Base-by-base conservation (phyloP, 495 filamentous ascomycete genomes). In the Penicillium canariense region DNA sequence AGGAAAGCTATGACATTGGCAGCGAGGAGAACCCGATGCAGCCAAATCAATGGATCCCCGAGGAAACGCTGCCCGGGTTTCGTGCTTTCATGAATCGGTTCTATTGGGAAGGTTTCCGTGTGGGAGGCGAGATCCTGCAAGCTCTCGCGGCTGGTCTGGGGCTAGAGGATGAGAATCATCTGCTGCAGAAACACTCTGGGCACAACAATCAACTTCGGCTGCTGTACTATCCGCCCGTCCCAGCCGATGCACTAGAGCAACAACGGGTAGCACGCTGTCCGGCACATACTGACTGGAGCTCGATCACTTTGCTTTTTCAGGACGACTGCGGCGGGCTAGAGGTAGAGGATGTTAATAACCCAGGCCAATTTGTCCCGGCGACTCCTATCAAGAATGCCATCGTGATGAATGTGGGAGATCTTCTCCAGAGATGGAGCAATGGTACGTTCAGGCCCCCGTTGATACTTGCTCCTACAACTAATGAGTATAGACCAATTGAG, bases 1-100 rank as follows among this genome's bases (percentile, higher is more conserved):
- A 86, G 81, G 86, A 89, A 68, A 82, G 78, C 56, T 88, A 83
- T 58, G 86, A 88, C 52, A 83, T 83, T 52, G 86, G 85, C 9
- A 86, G 80, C 54, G 77, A 84, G 30, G 60, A 76, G 3, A 79
- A 83, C 49, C 28, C 62, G 9, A 51, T 62, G 18, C 81, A 86
- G 55, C 83, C 83, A 8, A 89, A 88, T 51, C 77, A 87, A 56
- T 88, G 84, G 84, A 66, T 83, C 7, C 82, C 83, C 2, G 77
- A 85, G 30, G 66, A 77, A 1, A 61, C 66, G 1, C 69, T 89
- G 3, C 82, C 83, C 0, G 84, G 80, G 4, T 87, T 88, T 61
- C 75, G 77, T 11, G 59, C 63, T 30, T 87, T 86, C 60, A 82
- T 81, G 76, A 77, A 52, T 18, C 52, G 61, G 23, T 84, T 86